A percentile compares a stretch with the other conserved stretches of the same genome.
Evolutionary conservation across 164 flowering plant species (phyloP).

Genomic region (Malania oleifera): DNA sequence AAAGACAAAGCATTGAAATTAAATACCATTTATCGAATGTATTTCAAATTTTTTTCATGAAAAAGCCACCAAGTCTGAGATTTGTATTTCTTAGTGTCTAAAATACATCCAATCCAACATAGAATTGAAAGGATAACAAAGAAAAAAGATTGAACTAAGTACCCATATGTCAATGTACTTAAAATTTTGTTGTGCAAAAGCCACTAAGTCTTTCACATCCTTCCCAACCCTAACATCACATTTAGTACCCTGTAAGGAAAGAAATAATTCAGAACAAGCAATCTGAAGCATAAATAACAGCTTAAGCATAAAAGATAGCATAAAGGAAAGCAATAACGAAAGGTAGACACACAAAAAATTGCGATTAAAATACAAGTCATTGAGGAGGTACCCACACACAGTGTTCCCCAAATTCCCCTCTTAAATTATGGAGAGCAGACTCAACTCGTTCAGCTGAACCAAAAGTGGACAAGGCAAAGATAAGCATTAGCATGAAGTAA

Average conservation of each 20-base stretch:
- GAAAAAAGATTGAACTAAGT: constrained; percentile 7
- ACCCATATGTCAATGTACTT: constrained; percentile 89
- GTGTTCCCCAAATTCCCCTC: constrained; percentile 73
- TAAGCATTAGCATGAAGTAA: not conserved
- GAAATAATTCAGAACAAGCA: constrained; percentile 6
- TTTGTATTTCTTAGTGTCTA: no score
- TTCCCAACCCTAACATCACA: constrained; percentile 81
- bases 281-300: not conserved
- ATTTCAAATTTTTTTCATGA: no score
- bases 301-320: not conserved
- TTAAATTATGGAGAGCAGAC: constrained; percentile 53
- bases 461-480: not conserved
- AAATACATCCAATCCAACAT: not conserved
- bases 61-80: no score
- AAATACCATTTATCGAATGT: no score
- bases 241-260: constrained; percentile 54
- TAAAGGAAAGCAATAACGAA: not conserved
- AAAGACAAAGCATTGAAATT: no score
- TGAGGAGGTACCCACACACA: constrained; percentile 89
- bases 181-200: constrained; percentile 56
- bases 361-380: constrained; percentile 14
- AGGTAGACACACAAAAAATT: not conserved
- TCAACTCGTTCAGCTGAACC: constrained; percentile 69
- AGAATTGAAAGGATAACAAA: not conserved
- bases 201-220: constrained; percentile 69